Conservation (phyloP, 108 stramenopile species). For the Hondaea fermentalgiana region DNA sequence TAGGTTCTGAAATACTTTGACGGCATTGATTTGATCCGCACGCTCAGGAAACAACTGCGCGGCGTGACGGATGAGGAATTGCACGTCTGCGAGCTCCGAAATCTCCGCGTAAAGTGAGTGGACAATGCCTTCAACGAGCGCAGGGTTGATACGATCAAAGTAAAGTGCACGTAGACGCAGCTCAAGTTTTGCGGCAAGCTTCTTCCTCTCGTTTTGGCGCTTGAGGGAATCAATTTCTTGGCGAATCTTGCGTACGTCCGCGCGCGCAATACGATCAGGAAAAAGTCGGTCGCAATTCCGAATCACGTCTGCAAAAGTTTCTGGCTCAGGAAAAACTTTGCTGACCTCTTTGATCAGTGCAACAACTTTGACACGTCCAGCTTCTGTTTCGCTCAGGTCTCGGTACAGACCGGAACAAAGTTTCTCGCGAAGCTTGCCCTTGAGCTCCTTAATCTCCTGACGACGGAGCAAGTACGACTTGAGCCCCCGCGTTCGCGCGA, state of each 20-base stretch:
- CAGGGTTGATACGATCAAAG: slow-evolving; percentile 3
- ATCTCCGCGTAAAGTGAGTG: neutral
- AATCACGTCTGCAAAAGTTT: neutral
- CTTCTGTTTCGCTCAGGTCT: neutral
- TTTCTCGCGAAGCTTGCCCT: neutral
- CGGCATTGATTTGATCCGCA: neutral
- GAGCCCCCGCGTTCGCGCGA: neutral
- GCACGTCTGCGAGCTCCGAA: neutral
- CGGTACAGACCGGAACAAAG: neutral
- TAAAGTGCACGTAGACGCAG: neutral
- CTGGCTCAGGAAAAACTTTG: neutral
- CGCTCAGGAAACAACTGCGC: neutral
- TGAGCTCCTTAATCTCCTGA: neutral
- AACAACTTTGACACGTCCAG: neutral
- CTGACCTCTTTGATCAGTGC: neutral
- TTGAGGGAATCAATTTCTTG: neutral
- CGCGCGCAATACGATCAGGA: neutral
- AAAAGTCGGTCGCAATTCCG: neutral
- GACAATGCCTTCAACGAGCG: neutral
- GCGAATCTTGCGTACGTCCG: neutral
- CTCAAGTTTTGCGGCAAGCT: neutral
- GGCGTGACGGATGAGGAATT: neutral
- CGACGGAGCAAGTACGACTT: neutral
- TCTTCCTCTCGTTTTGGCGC: neutral
- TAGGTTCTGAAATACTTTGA: neutral